phyloP scores from a whole-genome alignment of 805 yeast species.

The Candida incommunis region DNA sequence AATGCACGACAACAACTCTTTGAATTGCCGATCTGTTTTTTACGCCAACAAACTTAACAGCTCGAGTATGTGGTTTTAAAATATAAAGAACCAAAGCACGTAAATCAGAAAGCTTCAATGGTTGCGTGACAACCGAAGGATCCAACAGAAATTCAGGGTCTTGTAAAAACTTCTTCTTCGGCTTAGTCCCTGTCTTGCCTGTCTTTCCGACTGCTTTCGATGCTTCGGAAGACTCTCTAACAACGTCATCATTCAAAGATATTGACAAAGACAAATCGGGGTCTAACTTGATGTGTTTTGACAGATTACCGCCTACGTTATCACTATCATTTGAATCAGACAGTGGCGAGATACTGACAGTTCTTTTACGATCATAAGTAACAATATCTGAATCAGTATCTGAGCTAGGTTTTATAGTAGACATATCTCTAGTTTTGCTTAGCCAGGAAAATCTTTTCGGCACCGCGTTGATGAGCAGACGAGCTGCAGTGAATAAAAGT shows the following conservation, averaged over 20 bases:
- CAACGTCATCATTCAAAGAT: too few relatives aligned
- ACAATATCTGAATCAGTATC: slow-evolving; percentile 1
- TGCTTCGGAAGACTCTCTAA: background rate
- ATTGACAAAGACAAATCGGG: too few relatives aligned
- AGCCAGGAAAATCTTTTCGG: too few relatives aligned
- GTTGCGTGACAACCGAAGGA: background rate
- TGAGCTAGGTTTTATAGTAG: too few relatives aligned
- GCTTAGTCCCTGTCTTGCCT: background rate
- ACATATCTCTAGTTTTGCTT: too few relatives aligned
- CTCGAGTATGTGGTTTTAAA: background rate
- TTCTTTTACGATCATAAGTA: background rate
- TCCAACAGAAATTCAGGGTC: background rate
- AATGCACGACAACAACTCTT: background rate
- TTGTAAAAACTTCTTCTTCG: background rate
- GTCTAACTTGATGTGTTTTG: too few relatives aligned
- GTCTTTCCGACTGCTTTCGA: background rate
- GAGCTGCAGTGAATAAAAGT: too few relatives aligned
- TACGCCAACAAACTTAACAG: background rate
- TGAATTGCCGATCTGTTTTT: background rate
- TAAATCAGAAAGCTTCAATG: background rate
- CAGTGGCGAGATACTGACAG: background rate
- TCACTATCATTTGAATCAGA: background rate
- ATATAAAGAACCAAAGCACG: background rate
- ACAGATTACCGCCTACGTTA: too few relatives aligned
- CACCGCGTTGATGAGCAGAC: too few relatives aligned